phyloP scores from a whole-genome alignment of 768 basidiomycete species.

The Mycena floridula region DNA sequence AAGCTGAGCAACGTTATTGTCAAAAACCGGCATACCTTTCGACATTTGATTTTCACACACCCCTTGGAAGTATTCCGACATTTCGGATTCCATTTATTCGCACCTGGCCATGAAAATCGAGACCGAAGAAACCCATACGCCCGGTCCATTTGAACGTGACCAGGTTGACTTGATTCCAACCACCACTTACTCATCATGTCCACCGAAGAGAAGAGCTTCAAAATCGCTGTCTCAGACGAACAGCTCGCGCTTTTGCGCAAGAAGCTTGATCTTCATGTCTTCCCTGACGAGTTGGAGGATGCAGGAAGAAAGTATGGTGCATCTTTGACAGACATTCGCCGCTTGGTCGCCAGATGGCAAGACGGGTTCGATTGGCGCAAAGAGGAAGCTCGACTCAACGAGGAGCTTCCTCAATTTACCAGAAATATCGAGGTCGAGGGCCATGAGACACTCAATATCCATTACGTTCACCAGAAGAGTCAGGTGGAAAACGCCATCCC shows the following conservation, averaged over 20 bases:
- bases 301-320: constrained; percentile 30
- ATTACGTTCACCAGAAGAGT: constrained; percentile 28
- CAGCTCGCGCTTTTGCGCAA: constrained; percentile 10
- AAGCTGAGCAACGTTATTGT: too few relatives aligned
- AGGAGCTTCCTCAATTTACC: constrained; percentile 26
- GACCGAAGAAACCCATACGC: too few relatives aligned
- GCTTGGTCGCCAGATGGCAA: constrained; percentile 35
- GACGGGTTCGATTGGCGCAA: constrained; percentile 38
- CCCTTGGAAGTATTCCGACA: too few relatives aligned
- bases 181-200: too few relatives aligned
- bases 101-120: too few relatives aligned
- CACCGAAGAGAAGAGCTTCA: constrained; percentile 8
- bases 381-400: constrained; percentile 22
- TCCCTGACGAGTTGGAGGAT: constrained; percentile 20
- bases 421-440: constrained; percentile 24
- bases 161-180: too few relatives aligned
- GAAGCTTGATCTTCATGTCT: constrained; percentile 12
- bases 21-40: too few relatives aligned
- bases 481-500: constrained; percentile 9
- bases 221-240: constrained; percentile 12
- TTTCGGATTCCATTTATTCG: too few relatives aligned
- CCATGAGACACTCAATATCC: constrained; percentile 23
- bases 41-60: too few relatives aligned
- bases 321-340: constrained; percentile 32
- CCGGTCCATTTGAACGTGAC: too few relatives aligned